Evolutionary conservation across 1,284 basidiomycete species (phyloP).

Genomic region (Ceratobasidium papillatum): DNA sequence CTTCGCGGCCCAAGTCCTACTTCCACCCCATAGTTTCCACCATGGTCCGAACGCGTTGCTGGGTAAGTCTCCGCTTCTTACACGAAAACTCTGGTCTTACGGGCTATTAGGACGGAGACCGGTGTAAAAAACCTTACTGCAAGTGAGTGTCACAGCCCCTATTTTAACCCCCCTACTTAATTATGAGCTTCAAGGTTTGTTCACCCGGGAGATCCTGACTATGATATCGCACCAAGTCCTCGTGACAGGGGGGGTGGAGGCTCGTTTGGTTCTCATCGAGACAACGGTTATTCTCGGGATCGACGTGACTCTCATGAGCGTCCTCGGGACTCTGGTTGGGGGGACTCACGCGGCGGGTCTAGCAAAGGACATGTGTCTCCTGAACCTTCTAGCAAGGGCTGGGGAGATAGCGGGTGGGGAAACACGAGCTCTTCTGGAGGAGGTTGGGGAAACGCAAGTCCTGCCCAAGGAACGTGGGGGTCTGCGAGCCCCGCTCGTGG

Average conservation of each 20-base stretch:
- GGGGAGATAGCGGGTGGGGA: conserved; percentile 11
- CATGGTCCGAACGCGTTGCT: conserved; percentile 2
- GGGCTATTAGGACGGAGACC: conserved; percentile 14
- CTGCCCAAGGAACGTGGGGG: conserved; percentile 1
- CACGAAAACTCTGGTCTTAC: neutral
- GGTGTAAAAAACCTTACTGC: conserved; percentile 2
- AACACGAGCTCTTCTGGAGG: neutral
- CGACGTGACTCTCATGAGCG: neutral
- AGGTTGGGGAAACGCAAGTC: neutral
- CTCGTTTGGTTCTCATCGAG: neutral
- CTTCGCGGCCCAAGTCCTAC: neutral
- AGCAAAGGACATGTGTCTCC: neutral
- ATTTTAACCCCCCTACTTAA: neutral
- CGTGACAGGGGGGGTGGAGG: neutral
- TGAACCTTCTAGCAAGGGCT: neutral
- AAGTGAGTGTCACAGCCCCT: conserved; percentile 6
- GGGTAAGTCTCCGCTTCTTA: neutral
- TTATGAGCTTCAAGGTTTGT: neutral
- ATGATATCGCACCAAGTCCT: neutral
- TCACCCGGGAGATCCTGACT: conserved; percentile 11
- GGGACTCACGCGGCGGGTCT: neutral
- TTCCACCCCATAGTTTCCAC: neutral
- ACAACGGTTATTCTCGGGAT: neutral
- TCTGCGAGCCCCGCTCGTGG: neutral
- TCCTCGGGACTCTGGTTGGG: neutral